A percentile compares a stretch with the other conserved stretches of the same genome.
Evolutionary conservation across 2,329 filamentous ascomycete genomes (phyloP).

Genomic region (Fusarium sp.): DNA sequence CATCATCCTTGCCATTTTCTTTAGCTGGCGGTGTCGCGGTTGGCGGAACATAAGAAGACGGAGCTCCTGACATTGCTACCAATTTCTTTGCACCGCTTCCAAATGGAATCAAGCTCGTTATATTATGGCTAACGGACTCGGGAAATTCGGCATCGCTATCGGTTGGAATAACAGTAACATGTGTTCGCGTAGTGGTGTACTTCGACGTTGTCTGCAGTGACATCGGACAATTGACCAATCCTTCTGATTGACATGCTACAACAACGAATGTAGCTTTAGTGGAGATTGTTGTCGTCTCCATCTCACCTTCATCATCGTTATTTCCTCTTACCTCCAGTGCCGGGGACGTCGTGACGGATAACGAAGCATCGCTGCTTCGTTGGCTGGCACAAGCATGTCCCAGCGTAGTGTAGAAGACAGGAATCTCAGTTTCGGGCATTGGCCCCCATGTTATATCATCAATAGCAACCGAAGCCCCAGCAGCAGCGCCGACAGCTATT

Average conservation of each 20-base stretch:
- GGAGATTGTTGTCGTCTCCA: slow-evolving; percentile 54
- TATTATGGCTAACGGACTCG: neutral
- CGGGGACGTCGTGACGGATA: slow-evolving; percentile 28
- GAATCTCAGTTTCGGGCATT: slow-evolving; percentile 55
- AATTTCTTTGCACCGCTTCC: slow-evolving; percentile 50
- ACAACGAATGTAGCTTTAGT: slow-evolving; percentile 56
- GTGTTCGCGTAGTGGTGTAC: slow-evolving; percentile 51
- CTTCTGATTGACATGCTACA: slow-evolving; percentile 55
- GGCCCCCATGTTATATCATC: slow-evolving; percentile 61
- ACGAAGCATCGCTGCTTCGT: slow-evolving; percentile 4
- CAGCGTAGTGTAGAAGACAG: slow-evolving; percentile 65
- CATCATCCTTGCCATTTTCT: slow-evolving; percentile 19
- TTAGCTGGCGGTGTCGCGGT: neutral
- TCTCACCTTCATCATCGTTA: slow-evolving; percentile 35
- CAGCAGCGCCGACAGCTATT: slow-evolving; percentile 63
- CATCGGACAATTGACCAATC: slow-evolving; percentile 60
- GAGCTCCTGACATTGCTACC: slow-evolving; percentile 51
- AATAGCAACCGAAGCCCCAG: slow-evolving; percentile 62
- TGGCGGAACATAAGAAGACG: slow-evolving; percentile 49
- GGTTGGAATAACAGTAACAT: slow-evolving; percentile 53
- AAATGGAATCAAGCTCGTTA: slow-evolving; percentile 50
- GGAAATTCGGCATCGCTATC: slow-evolving; percentile 40
- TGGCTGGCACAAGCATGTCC: slow-evolving; percentile 54
- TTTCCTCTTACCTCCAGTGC: neutral
- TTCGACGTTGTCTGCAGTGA: slow-evolving; percentile 59